Percentiles rank a stretch among this genome's conserved stretches.
Evolutionary conservation across 2,329 filamentous ascomycete species (phyloP).

Genomic region (Raffaelea deltoideospora): DNA sequence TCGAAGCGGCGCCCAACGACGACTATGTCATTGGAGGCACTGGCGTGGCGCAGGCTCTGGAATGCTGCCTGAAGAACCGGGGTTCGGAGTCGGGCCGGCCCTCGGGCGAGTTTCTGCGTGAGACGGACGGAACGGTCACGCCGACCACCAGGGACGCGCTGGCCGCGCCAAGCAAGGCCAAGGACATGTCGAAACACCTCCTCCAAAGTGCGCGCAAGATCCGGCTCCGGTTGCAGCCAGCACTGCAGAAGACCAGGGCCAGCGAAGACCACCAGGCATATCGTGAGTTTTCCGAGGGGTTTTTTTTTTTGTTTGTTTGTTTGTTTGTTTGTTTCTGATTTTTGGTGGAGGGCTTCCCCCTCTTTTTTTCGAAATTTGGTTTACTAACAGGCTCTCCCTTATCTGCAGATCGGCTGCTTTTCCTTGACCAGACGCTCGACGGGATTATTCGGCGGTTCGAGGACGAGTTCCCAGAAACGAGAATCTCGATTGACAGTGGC

Average conservation of each 20-base stretch:
- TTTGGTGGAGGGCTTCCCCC: no score
- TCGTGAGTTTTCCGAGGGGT: conserved; percentile 35
- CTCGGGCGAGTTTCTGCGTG: conserved; percentile 36
- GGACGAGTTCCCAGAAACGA: conserved; percentile 86
- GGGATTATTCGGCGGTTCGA: conserved; percentile 93
- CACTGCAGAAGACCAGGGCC: conserved; percentile 58
- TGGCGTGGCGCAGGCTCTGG: conserved; percentile 84
- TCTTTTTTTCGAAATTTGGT: neutral
- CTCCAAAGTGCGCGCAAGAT: conserved; percentile 83
- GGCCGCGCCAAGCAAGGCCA: conserved; percentile 48
- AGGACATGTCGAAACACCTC: conserved; percentile 86
- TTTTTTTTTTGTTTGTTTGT: neutral
- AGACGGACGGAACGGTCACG: conserved; percentile 28
- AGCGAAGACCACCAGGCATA: conserved; percentile 55
- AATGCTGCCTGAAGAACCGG: conserved; percentile 77
- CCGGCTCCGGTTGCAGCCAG: conserved; percentile 64
- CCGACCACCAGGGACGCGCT: conserved; percentile 1
- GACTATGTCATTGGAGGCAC: conserved; percentile 95
- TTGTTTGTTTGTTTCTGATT: no score
- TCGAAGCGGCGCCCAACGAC: conserved; percentile 64
- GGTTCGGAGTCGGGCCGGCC: conserved; percentile 44
- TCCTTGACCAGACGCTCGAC: conserved; percentile 76
- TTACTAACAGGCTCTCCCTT: conserved; percentile 14
- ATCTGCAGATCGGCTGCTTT: conserved; percentile 54
- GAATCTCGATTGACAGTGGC: conserved; percentile 24